phyloP scores from a whole-genome alignment of 2,329 filamentous ascomycete species.

The Phyllachora maydis region DNA sequence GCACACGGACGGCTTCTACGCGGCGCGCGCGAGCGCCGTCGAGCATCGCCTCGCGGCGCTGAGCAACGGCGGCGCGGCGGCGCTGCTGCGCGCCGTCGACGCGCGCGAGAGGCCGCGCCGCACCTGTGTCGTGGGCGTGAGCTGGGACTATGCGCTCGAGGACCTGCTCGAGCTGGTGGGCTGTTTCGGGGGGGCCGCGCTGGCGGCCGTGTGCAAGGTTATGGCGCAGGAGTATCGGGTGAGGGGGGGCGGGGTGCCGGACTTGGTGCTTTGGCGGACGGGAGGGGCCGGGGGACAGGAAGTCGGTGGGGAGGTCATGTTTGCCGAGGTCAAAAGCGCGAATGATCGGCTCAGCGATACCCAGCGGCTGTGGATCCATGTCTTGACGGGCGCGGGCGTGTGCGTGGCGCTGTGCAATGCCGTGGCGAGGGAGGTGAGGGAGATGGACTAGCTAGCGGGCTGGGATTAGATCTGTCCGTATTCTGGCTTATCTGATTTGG shows the following conservation, averaged over 20 bases:
- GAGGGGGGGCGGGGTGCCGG: slow-evolving; percentile 72
- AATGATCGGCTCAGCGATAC: slow-evolving; percentile 94
- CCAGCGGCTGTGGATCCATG: slow-evolving; percentile 91
- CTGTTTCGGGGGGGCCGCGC: slow-evolving; percentile 61
- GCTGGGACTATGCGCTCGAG: slow-evolving; percentile 68
- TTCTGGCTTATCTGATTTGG: slow-evolving; percentile 1
- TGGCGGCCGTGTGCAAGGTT: slow-evolving; percentile 77
- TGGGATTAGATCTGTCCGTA: neutral
- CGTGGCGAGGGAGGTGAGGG: slow-evolving; percentile 27
- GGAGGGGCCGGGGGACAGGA: slow-evolving; percentile 9
- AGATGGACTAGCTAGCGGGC: too few relatives aligned
- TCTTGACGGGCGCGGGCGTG: slow-evolving; percentile 67
- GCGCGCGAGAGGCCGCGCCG: slow-evolving; percentile 43
- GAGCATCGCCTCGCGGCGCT: slow-evolving; percentile 74
- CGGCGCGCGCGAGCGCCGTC: slow-evolving; percentile 70
- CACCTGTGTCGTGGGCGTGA: slow-evolving; percentile 77
- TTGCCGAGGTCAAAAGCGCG: slow-evolving; percentile 60
- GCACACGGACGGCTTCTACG: slow-evolving; percentile 82
- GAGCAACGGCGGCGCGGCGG: slow-evolving; percentile 55
- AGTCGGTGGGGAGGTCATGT: slow-evolving; percentile 40
- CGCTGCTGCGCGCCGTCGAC: slow-evolving; percentile 49
- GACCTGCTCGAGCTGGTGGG: slow-evolving; percentile 62
- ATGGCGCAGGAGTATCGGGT: slow-evolving; percentile 88
- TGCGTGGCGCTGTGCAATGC: slow-evolving; percentile 63
- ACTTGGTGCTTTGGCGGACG: slow-evolving; percentile 70